phyloP scores from a whole-genome alignment of 2,329 filamentous ascomycete species.

The Pestalotiopsis sp. region DNA sequence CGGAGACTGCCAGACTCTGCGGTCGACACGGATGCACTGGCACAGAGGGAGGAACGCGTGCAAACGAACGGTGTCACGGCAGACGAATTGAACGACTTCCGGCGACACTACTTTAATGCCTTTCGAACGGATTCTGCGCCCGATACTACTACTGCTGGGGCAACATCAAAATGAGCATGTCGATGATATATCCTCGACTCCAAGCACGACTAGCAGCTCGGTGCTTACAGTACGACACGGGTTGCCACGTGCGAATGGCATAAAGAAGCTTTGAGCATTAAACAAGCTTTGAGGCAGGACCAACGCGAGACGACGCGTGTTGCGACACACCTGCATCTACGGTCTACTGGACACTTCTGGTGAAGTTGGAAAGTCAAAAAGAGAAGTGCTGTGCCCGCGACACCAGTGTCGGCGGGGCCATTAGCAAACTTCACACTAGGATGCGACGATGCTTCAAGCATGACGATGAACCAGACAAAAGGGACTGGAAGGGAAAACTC shows the following conservation, averaged over 20 bases:
- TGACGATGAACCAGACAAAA: background rate
- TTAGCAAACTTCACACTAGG: background rate
- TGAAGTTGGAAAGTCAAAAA: background rate
- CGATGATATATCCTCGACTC: background rate
- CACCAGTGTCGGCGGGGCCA: background rate
- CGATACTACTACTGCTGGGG: slow-evolving; percentile 13
- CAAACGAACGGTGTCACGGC: slow-evolving; percentile 47
- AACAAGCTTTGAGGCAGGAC: background rate
- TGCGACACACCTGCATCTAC: background rate
- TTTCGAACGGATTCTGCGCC: slow-evolving; percentile 34
- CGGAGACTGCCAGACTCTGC: slow-evolving; percentile 63
- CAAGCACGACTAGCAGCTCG: background rate
- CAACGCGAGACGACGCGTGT: background rate
- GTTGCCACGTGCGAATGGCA: background rate
- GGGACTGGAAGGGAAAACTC: background rate
- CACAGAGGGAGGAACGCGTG: slow-evolving; percentile 28
- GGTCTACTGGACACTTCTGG: background rate
- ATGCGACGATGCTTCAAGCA: background rate
- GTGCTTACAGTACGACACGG: background rate
- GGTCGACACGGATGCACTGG: slow-evolving; percentile 46
- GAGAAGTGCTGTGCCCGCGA: background rate
- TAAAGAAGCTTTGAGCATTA: background rate
- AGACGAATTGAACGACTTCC: slow-evolving; percentile 62
- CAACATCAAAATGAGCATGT: slow-evolving; percentile 2
- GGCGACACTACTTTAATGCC: slow-evolving; percentile 57